phyloP scores from a whole-genome alignment of 139 green algal species.

The Ettlia oleoabundans region DNA sequence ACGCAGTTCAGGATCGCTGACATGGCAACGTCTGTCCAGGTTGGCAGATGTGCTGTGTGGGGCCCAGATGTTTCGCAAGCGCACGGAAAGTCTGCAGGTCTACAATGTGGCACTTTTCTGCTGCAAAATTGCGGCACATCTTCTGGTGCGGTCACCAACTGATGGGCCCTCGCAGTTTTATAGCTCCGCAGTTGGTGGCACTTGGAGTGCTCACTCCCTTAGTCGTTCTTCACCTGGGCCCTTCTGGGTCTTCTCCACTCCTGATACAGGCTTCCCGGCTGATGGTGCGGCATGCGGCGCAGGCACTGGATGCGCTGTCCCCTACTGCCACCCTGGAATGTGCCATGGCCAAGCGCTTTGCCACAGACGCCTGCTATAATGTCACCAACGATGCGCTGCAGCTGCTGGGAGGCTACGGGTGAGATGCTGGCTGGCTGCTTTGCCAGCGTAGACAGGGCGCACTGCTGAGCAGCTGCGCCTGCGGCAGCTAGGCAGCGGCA shows the following conservation, averaged over 20 bases:
- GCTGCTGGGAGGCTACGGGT: constrained; percentile 83
- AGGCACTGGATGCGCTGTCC: constrained; percentile 53
- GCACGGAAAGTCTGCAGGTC: no score
- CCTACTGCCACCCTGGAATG: constrained; percentile 61
- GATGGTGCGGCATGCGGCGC: constrained; percentile 71
- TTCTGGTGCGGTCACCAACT: no score
- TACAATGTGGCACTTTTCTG: no score
- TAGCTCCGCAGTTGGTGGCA: no score
- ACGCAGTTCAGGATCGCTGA: constrained; percentile 85
- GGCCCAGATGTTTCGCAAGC: background rate
- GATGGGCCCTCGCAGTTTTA: no score
- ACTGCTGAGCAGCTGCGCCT: no score
- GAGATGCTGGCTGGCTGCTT: constrained; percentile 43
- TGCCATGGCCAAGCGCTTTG: constrained; percentile 88
- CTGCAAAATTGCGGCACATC: no score
- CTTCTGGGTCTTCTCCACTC: background rate
- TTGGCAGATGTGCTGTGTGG: background rate
- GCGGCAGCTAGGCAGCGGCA: no score
- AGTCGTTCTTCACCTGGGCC: background rate
- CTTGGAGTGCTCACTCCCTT: background rate
- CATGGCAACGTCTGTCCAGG: constrained; percentile 78
- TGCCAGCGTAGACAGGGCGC: no score
- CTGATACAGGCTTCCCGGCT: constrained; percentile 56
- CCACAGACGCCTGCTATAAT: constrained; percentile 79
- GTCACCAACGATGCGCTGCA: constrained; percentile 77